Evolutionary conservation across 768 basidiomycete genomes (phyloP).

Genomic region (Tricholoma sp.): DNA sequence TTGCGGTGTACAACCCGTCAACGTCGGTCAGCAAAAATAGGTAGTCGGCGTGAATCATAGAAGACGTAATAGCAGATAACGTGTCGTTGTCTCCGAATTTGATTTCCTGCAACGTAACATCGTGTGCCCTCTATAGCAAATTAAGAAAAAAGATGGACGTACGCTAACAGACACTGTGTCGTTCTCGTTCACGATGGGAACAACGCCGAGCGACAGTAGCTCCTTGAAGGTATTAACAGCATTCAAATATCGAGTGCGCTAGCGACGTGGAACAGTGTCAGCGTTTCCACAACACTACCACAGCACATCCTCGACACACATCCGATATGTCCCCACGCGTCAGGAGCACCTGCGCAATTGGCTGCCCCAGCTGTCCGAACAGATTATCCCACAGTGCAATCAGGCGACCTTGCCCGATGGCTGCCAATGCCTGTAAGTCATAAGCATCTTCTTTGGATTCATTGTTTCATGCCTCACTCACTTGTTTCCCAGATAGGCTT

Average conservation of each 20-base stretch:
- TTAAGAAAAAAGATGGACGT: conserved; percentile 26
- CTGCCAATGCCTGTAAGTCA: conserved; percentile 74
- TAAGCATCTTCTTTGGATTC: not conserved
- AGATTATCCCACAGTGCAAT: conserved; percentile 98
- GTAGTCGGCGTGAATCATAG: conserved; percentile 98
- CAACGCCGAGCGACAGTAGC: conserved; percentile 86
- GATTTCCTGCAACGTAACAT: conserved; percentile 66
- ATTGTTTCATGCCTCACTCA: conserved; percentile 25
- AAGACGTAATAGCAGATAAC: conserved; percentile 92
- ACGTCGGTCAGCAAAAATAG: conserved; percentile 96
- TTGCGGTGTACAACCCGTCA: conserved; percentile 91
- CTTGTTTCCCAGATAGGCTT: conserved; percentile 87
- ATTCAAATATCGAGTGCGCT: conserved; percentile 95
- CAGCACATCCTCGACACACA: conserved; percentile 41
- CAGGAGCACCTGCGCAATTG: conserved; percentile 91
- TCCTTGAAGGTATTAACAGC: conserved; percentile 95
- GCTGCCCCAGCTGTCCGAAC: conserved; percentile 89
- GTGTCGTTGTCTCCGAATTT: conserved; percentile 99
- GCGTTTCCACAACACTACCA: conserved; percentile 9
- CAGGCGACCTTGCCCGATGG: conserved; percentile 93
- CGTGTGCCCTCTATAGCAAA: not conserved
- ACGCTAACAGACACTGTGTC: conserved; percentile 98
- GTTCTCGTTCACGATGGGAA: conserved; percentile 99
- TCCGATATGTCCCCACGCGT: conserved; percentile 97
- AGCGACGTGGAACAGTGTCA: conserved; percentile 16